phyloP scores from a whole-genome alignment of 129 eudicot species.

The Lactuca saligna region DNA sequence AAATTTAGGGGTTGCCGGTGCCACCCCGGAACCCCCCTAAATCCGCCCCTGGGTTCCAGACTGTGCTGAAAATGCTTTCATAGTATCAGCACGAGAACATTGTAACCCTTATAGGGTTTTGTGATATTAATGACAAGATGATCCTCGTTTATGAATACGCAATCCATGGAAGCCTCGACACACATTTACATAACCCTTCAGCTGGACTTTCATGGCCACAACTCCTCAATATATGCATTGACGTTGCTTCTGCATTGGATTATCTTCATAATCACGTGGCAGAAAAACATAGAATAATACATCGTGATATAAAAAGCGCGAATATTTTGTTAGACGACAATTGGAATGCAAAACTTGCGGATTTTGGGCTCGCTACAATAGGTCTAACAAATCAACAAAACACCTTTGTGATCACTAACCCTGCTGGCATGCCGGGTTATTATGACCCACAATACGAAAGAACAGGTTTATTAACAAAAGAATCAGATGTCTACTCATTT shows the following conservation, averaged over 20 bases:
- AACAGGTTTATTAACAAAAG: not conserved
- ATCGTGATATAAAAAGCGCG: not conserved
- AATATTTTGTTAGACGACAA: not conserved
- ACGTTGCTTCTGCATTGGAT: too few species aligned
- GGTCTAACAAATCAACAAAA: not conserved
- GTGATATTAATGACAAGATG: not conserved
- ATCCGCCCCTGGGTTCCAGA: too few species aligned
- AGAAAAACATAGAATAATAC: not conserved
- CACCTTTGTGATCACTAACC: slow-evolving; percentile 6
- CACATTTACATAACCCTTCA: not conserved
- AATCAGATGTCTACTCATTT: not conserved
- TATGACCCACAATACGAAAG: not conserved
- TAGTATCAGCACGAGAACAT: too few species aligned
- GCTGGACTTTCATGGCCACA: not conserved
- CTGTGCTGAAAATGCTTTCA: too few species aligned
- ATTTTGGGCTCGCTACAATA: not conserved
- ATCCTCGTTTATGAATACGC: not conserved
- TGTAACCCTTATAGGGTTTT: not conserved
- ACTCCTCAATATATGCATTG: not conserved
- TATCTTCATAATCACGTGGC: not conserved
- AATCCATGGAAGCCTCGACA: not conserved
- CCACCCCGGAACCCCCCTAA: too few species aligned
- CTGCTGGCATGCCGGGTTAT: not conserved
- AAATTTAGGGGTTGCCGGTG: too few species aligned
- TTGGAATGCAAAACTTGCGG: slow-evolving; percentile 7